phyloP scores from a whole-genome alignment of 768 basidiomycete genomes.

The Lentinula boryana region DNA sequence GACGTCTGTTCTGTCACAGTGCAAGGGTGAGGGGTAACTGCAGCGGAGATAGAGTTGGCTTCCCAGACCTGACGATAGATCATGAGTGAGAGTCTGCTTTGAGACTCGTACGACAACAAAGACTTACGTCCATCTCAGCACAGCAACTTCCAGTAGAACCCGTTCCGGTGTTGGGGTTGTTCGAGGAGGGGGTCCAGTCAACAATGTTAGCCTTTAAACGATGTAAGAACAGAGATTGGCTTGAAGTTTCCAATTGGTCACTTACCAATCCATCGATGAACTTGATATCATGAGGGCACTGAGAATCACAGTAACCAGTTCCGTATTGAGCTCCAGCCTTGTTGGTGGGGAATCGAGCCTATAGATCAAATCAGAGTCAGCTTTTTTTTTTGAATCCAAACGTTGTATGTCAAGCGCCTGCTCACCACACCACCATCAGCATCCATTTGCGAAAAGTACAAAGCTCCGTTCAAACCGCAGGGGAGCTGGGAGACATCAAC shows the following conservation, averaged over 20 bases:
- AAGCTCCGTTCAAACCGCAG: constrained; percentile 42
- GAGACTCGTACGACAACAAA: not conserved
- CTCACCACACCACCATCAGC: constrained; percentile 43
- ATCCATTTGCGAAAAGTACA: constrained; percentile 42
- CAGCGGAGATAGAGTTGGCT: constrained; percentile 31
- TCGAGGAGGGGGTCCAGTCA: constrained; percentile 23
- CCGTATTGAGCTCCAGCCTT: constrained; percentile 51
- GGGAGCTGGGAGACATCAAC: constrained; percentile 42
- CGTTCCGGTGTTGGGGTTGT: constrained; percentile 29
- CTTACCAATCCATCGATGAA: constrained; percentile 54
- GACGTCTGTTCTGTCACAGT: constrained; percentile 26
- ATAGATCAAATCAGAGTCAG: not conserved
- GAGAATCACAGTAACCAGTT: constrained; percentile 61
- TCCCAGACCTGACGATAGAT: constrained; percentile 23
- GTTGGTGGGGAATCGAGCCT: constrained; percentile 36
- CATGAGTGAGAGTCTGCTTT: not conserved
- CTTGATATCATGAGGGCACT: constrained; percentile 58
- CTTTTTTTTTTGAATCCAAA: too few species aligned
- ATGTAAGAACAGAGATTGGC: not conserved
- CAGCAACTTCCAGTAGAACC: constrained; percentile 31
- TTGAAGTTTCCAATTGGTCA: not conserved
- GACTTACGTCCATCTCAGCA: constrained; percentile 28
- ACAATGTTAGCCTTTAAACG: constrained; percentile 30
- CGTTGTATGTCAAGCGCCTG: too few species aligned
- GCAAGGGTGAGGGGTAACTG: constrained; percentile 38